Conservation (phyloP, 768 basidiomycete genomes). For the Boletus reticulatus region DNA sequence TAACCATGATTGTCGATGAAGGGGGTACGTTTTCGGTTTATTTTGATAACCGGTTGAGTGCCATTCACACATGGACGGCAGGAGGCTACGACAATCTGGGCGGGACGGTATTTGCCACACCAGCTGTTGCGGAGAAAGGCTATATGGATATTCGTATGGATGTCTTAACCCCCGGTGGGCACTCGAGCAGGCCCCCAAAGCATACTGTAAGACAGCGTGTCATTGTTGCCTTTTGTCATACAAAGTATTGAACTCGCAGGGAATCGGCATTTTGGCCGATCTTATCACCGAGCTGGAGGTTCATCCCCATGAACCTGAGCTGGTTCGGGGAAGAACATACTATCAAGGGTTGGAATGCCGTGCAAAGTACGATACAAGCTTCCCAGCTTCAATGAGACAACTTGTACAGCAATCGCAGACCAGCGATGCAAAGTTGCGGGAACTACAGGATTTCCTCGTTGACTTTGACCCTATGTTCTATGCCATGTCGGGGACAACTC, state of each 20-base stretch:
- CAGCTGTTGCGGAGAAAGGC: conserved; percentile 41
- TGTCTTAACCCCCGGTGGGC: conserved; percentile 50
- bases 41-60: background rate
- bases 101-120: conserved; percentile 33
- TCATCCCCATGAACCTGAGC: conserved; percentile 36
- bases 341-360: conserved; percentile 41
- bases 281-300: conserved; percentile 48
- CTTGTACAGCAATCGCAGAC: conserved; percentile 23
- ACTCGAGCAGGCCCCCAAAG: conserved; percentile 49
- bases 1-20: conserved; percentile 60
- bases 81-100: conserved; percentile 28
- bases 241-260: too few relatives aligned
- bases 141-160: conserved; percentile 41
- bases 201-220: conserved; percentile 56
- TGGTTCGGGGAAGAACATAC: conserved; percentile 26
- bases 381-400: conserved; percentile 23
- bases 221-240: too few relatives aligned
- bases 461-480: conserved; percentile 23
- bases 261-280: conserved; percentile 51
- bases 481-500: conserved; percentile 24
- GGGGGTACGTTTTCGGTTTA: conserved; percentile 35
- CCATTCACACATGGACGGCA: conserved; percentile 9
- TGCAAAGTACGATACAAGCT: conserved; percentile 37
- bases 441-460: conserved; percentile 14
- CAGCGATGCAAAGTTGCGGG: conserved; percentile 18